Conservation (phyloP, 1,284 basidiomycete species). For the Porogramme epimiltina region DNA sequence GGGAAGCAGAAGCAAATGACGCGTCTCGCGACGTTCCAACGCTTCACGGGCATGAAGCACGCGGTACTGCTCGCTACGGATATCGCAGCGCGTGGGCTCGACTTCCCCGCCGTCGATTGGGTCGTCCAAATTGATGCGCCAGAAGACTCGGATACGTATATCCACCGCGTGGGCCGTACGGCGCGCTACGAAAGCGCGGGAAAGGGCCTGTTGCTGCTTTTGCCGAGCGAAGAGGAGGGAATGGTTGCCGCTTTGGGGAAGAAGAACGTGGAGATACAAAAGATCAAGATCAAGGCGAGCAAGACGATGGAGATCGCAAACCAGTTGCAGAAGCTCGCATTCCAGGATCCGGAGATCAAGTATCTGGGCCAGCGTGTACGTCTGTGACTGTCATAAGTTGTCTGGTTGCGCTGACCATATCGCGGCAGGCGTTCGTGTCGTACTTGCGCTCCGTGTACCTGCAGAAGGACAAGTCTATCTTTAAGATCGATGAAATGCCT, state of each 20-base stretch:
- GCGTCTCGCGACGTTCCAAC: constrained; percentile 80
- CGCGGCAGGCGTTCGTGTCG: constrained; percentile 88
- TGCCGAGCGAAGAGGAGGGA: constrained; percentile 92
- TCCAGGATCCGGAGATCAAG: constrained; percentile 97
- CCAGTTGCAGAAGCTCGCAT: constrained; percentile 91
- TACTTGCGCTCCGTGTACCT: constrained; percentile 93
- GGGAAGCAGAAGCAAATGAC: constrained; percentile 97
- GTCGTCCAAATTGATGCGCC: constrained; percentile 97
- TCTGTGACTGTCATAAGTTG: constrained; percentile 17
- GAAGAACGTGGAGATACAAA: constrained; percentile 77
- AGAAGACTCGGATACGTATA: constrained; percentile 98
- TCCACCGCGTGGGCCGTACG: constrained; percentile 95
- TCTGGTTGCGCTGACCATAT: background rate
- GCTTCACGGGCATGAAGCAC: constrained; percentile 79
- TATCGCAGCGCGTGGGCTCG: constrained; percentile 94
- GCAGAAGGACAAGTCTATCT: constrained; percentile 93
- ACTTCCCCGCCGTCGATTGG: constrained; percentile 98
- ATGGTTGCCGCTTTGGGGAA: constrained; percentile 74
- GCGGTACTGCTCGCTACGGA: constrained; percentile 95
- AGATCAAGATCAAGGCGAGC: constrained; percentile 90
- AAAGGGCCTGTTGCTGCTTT: constrained; percentile 81
- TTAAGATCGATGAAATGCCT: constrained; percentile 85
- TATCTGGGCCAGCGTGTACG: constrained; percentile 91
- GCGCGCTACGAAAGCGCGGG: constrained; percentile 93
- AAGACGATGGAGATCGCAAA: constrained; percentile 88